phyloP scores from a whole-genome alignment of 2,329 filamentous ascomycete species.

The Trichoderma koningii region DNA sequence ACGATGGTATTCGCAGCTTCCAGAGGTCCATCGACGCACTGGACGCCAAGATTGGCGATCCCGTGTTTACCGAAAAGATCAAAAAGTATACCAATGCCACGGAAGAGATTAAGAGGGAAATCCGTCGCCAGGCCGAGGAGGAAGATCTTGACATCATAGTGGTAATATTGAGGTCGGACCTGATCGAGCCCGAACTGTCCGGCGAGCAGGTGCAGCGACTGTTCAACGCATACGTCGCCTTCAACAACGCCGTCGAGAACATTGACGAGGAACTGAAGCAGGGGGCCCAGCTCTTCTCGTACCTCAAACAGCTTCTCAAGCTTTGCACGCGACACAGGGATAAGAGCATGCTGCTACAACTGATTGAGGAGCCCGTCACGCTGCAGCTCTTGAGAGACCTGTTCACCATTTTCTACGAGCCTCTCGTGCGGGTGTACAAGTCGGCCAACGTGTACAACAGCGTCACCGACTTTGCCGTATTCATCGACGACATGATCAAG shows the following conservation, averaged over 20 bases:
- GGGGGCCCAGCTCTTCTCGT: conserved; percentile 88
- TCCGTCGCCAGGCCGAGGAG: conserved; percentile 70
- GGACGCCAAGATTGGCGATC: conserved; percentile 75
- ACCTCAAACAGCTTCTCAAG: conserved; percentile 93
- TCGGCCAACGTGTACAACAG: conserved; percentile 97
- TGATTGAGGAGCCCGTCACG: conserved; percentile 97
- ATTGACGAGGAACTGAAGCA: conserved; percentile 84
- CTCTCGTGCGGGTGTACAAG: conserved; percentile 95
- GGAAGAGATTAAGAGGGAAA: conserved; percentile 71
- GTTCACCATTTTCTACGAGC: conserved; percentile 98
- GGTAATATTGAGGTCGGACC: conserved; percentile 76
- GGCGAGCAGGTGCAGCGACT: conserved; percentile 77
- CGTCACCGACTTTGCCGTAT: conserved; percentile 92
- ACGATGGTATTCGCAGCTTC: conserved; percentile 84
- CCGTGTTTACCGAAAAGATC: conserved; percentile 77
- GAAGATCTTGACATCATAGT: conserved; percentile 86
- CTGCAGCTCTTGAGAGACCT: conserved; percentile 93
- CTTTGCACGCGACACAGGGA: conserved; percentile 87
- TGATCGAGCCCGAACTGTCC: conserved; percentile 70
- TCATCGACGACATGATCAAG: conserved; percentile 88
- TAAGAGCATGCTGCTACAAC: conserved; percentile 93
- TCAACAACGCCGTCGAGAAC: conserved; percentile 89
- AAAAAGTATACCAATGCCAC: conserved; percentile 75
- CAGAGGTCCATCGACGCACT: conserved; percentile 85
- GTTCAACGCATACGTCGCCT: conserved; percentile 94